phyloP scores from a whole-genome alignment of 2,329 filamentous ascomycete species.

The Botrytis fabae region DNA sequence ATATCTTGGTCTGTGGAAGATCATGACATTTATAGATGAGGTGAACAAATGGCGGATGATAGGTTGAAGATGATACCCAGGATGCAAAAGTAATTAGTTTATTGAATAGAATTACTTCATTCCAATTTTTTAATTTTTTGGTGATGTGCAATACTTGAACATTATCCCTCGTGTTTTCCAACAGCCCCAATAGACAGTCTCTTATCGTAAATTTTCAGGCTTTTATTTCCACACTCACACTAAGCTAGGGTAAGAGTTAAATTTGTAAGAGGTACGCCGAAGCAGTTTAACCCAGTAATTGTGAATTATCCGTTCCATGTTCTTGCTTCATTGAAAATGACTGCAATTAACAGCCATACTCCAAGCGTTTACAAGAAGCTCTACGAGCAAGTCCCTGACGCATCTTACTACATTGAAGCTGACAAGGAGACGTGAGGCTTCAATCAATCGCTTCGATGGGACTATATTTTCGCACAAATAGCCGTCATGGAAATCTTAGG shows the following conservation, averaged over 20 bases:
- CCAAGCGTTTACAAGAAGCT: neutral
- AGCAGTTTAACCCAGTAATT: neutral
- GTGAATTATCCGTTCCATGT: neutral
- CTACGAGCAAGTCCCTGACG: neutral
- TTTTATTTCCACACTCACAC: neutral
- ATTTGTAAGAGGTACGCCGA: neutral
- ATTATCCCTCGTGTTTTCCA: neutral
- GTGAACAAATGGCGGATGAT: neutral
- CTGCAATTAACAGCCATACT: neutral
- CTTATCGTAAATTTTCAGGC: neutral
- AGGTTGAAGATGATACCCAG: slow-evolving; percentile 7
- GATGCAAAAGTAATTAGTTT: slow-evolving; percentile 3
- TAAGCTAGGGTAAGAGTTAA: neutral
- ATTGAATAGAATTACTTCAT: neutral
- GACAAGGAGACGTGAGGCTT: neutral
- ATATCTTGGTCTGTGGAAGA: neutral
- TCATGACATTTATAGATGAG: neutral
- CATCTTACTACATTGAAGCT: neutral
- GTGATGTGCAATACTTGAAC: neutral
- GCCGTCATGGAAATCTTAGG: neutral
- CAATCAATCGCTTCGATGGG: neutral
- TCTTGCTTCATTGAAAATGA: neutral
- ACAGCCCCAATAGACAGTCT: neutral
- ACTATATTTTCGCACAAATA: neutral
- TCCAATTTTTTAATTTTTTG: neutral